Conservation (phyloP, 495 filamentous ascomycete species). For the Penicillium crystallinum region DNA sequence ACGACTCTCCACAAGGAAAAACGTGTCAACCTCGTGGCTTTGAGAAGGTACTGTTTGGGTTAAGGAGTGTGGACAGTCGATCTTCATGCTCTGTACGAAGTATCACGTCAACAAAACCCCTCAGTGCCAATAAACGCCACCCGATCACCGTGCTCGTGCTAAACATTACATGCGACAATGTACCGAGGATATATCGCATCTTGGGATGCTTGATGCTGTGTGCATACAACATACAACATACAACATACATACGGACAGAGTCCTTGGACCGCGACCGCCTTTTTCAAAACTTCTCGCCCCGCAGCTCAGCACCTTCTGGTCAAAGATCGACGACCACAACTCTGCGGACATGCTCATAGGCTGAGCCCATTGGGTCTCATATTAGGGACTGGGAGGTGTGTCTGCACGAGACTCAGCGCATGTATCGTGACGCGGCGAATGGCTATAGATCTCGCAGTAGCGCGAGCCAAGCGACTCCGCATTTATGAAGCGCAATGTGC, state of each 20-base stretch:
- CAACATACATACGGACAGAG: no score
- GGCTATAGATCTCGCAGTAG: slow-evolving; percentile 16
- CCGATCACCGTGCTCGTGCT: background rate
- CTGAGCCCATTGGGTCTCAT: slow-evolving; percentile 10
- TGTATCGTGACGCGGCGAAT: slow-evolving; percentile 19
- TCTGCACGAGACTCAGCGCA: slow-evolving; percentile 4
- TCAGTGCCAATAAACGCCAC: slow-evolving; percentile 7
- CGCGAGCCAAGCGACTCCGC: background rate
- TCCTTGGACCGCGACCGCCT: slow-evolving; percentile 7
- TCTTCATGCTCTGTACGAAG: background rate
- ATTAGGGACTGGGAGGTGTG: slow-evolving; percentile 8
- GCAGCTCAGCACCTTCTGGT: slow-evolving; percentile 11
- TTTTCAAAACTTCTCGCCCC: slow-evolving; percentile 10
- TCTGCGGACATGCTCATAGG: background rate
- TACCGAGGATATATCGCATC: background rate
- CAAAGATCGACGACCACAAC: slow-evolving; percentile 17
- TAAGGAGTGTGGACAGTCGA: slow-evolving; percentile 3
- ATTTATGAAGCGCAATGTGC: background rate
- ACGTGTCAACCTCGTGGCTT: slow-evolving; percentile 14
- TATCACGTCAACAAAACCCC: slow-evolving; percentile 11
- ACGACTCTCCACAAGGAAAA: background rate
- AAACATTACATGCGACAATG: background rate
- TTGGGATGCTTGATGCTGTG: background rate
- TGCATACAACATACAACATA: no score
- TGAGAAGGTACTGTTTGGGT: background rate